These are phyloP conservation scores for Cyclanthera cordifolia DNA, from an alignment of 306 rosid species.

Conservation along the genomic window DNA sequence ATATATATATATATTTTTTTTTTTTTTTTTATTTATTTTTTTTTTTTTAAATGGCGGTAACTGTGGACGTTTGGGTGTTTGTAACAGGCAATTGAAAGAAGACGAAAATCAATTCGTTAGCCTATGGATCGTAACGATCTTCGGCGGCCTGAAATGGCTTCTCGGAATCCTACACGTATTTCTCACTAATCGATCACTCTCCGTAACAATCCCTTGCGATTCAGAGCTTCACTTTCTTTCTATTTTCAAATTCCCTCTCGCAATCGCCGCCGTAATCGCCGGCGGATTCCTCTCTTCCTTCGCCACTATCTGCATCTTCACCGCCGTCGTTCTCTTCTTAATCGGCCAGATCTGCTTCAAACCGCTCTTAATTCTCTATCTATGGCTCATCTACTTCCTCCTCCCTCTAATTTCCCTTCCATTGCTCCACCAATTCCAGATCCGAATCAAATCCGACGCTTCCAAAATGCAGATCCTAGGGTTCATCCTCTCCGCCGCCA, in stretches of 20 bases:
- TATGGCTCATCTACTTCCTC: constrained; percentile 66
- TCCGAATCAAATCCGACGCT: constrained; percentile 33
- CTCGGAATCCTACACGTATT: constrained; percentile 45
- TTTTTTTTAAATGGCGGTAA: too few relatives aligned
- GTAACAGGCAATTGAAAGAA: constrained; percentile 6
- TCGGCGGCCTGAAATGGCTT: constrained; percentile 71
- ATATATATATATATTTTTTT: too few relatives aligned
- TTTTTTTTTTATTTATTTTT: too few relatives aligned
- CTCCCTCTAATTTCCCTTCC: constrained; percentile 59
- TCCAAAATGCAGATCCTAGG: constrained; percentile 73
- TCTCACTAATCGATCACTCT: constrained; percentile 25
- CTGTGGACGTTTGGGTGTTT: neutral
- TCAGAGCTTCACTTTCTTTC: constrained; percentile 37
- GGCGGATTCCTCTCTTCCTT: constrained; percentile 51
- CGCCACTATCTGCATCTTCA: constrained; percentile 60
- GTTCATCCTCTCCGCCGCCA: constrained; percentile 33
- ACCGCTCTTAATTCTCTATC: constrained; percentile 38
- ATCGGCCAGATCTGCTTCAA: constrained; percentile 53
- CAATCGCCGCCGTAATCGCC: constrained; percentile 40
- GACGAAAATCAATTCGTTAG: constrained; percentile 34
- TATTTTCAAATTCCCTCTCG: constrained; percentile 49
- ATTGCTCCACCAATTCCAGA: constrained; percentile 43
- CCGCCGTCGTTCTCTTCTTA: constrained; percentile 47
- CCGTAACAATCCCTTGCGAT: constrained; percentile 14
- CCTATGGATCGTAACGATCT: constrained; percentile 78